phyloP scores from a whole-genome alignment of 305 asterid species.

The Solanum chacoense region DNA sequence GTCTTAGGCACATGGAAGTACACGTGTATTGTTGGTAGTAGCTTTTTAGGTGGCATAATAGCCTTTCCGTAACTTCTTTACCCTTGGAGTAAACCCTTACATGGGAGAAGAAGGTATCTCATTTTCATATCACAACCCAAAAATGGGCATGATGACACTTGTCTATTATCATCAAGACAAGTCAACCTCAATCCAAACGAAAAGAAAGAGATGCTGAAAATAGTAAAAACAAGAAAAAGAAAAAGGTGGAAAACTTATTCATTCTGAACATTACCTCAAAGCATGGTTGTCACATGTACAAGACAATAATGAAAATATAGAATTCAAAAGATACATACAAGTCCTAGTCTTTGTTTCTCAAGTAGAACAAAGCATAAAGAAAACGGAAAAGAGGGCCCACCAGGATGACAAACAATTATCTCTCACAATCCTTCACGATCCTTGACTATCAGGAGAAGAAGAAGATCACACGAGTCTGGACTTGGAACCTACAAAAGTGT shows the following conservation, averaged over 20 bases:
- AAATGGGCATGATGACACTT: not conserved
- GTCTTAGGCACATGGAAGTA: not conserved
- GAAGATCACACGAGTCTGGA: not conserved
- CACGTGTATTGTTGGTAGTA: not conserved
- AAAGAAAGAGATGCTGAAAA: too few relatives aligned
- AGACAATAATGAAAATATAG: too few relatives aligned
- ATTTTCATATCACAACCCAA: too few relatives aligned
- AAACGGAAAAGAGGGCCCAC: too few relatives aligned
- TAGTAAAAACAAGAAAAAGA: not conserved
- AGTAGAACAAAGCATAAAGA: not conserved
- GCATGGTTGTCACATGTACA: not conserved
- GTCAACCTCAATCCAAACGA: not conserved
- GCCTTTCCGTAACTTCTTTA: too few relatives aligned
- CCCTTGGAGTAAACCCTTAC: too few relatives aligned
- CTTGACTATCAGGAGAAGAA: not conserved
- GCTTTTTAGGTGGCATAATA: too few relatives aligned
- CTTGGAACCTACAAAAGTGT: not conserved
- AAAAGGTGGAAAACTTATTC: not conserved
- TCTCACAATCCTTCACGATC: not conserved
- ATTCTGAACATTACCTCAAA: too few relatives aligned
- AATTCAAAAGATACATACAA: not conserved
- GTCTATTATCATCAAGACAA: not conserved
- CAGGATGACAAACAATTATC: not conserved
- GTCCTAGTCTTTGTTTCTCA: not conserved
- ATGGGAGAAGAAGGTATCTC: not conserved